A percentile compares a stretch with the other conserved stretches of the same genome.
phyloP scores from a whole-genome alignment of 805 yeast genomes.

The Nakazawaea molendinolei region DNA sequence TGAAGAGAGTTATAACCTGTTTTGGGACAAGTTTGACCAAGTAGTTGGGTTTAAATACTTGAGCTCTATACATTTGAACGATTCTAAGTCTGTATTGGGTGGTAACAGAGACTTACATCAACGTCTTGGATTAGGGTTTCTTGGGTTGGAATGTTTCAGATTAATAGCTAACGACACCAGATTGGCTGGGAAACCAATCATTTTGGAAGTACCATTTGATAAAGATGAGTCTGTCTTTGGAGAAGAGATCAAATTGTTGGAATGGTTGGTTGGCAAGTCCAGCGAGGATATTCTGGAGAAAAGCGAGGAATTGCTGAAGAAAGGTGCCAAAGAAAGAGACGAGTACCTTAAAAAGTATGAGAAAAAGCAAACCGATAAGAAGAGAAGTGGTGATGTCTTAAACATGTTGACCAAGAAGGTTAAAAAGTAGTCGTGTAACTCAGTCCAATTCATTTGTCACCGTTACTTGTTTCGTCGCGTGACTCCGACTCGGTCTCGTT shows the following conservation, averaged over 20 bases:
- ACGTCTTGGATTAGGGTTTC: conserved; percentile 78
- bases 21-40: conserved; percentile 74
- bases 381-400: conserved; percentile 13
- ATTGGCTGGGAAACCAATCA: conserved; percentile 63
- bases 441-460: no score
- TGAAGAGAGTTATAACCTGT: conserved; percentile 47
- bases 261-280: conserved; percentile 64
- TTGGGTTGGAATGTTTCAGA: conserved; percentile 83
- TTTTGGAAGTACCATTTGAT: conserved; percentile 81
- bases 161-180: conserved; percentile 62
- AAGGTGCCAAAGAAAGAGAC: conserved; percentile 65
- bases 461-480: conserved; percentile 1
- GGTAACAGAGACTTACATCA: conserved; percentile 92
- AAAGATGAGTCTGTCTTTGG: conserved; percentile 64
- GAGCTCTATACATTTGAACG: conserved; percentile 82
- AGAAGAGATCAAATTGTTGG: conserved; percentile 74
- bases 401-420: conserved; percentile 5
- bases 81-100: conserved; percentile 88
- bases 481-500: not conserved
- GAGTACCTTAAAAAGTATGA: conserved; percentile 64
- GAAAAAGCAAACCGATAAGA: conserved; percentile 35
- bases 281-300: conserved; percentile 52
- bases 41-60: conserved; percentile 71
- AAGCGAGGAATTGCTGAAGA: conserved; percentile 38
- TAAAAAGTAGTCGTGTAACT: conserved; percentile 4